Evolutionary conservation across 169 alveolate species (phyloP).

Genomic region (Theileria annulata): DNA sequence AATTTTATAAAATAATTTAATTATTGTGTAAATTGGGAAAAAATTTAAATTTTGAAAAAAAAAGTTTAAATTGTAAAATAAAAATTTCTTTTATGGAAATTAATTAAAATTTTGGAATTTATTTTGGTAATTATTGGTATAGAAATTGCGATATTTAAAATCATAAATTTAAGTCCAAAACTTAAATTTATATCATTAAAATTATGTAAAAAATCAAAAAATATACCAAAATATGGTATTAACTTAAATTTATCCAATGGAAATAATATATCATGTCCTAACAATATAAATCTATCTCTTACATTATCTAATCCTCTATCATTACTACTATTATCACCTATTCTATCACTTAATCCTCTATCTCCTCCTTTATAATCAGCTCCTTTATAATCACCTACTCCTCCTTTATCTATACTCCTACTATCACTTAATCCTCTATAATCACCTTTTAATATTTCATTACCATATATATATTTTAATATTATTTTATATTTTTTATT

Average conservation of each 20-base stretch:
- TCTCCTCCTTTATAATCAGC: neutral
- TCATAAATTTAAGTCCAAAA: slow-evolving; percentile 13
- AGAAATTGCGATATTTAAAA: slow-evolving; percentile 15
- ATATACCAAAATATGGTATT: slow-evolving; percentile 16
- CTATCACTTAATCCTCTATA: neutral
- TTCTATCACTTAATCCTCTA: neutral
- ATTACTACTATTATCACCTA: no score
- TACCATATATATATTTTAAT: neutral
- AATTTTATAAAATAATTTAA: no score
- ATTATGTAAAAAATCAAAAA: neutral
- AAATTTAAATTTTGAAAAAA: no score
- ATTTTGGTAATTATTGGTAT: slow-evolving; percentile 11
- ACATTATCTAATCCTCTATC: no score
- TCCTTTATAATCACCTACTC: no score
- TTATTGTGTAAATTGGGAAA: no score
- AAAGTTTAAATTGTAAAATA: no score
- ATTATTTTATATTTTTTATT: neutral
- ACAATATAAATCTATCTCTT: neutral
- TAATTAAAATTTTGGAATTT: neutral
- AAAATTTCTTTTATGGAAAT: neutral
- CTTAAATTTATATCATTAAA: slow-evolving; percentile 6
- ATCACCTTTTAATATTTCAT: neutral
- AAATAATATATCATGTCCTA: neutral
- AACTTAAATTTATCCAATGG: slow-evolving; percentile 18
- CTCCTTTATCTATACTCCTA: no score